Evolutionary conservation across 805 yeast species (phyloP).

Genomic region (Candida mattraensis): DNA sequence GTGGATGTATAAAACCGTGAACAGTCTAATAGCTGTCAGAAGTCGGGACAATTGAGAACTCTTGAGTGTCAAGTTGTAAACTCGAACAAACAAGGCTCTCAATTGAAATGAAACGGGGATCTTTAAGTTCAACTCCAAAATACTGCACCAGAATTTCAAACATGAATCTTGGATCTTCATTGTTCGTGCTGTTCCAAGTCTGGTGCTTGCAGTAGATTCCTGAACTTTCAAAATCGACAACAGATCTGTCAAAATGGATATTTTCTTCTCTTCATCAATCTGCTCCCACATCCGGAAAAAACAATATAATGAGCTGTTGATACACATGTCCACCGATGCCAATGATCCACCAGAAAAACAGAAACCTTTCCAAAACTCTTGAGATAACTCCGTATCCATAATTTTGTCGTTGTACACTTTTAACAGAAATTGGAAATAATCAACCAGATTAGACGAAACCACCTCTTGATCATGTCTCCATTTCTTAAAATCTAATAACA

Average conservation of each 20-base stretch:
- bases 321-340: constrained; percentile 46
- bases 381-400: constrained; percentile 16
- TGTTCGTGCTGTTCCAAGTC: constrained; percentile 9
- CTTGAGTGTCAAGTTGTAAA: constrained; percentile 57
- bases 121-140: constrained; percentile 39
- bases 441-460: constrained; percentile 6
- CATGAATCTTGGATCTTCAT: constrained; percentile 26
- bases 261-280: constrained; percentile 12
- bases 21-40: constrained; percentile 40
- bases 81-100: constrained; percentile 42
- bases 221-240: constrained; percentile 31
- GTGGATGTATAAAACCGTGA: constrained; percentile 38
- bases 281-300: constrained; percentile 32
- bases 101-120: constrained; percentile 34
- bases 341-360: constrained; percentile 55
- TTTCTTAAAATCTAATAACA: constrained; percentile 34
- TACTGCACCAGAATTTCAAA: constrained; percentile 33
- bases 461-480: constrained; percentile 16
- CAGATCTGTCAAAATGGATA: constrained; percentile 23
- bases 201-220: constrained; percentile 1
- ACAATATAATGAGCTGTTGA: constrained; percentile 41
- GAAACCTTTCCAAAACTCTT: constrained; percentile 57
- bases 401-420: constrained; percentile 20
- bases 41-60: constrained; percentile 42
- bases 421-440: constrained; percentile 33